phyloP scores from a whole-genome alignment of 768 basidiomycete species.

The Leccinum variicolor region DNA sequence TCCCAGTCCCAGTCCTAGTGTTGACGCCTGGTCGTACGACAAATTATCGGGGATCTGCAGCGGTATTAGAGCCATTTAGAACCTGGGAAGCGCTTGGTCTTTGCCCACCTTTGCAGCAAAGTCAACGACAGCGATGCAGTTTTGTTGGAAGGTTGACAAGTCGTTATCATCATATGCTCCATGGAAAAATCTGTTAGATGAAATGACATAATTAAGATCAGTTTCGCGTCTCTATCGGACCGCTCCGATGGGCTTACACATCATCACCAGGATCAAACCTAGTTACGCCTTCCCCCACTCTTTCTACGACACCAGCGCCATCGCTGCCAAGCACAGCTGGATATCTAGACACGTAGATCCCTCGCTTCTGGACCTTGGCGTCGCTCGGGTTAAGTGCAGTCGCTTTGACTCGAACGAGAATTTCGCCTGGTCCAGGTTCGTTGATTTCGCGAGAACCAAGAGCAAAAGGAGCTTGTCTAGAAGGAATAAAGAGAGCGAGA shows the following conservation, averaged over 20 bases:
- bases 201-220: slow-evolving; percentile 23
- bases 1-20: slow-evolving; percentile 47
- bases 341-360: slow-evolving; percentile 36
- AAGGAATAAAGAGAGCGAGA: slow-evolving; percentile 29
- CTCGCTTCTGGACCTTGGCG: slow-evolving; percentile 46
- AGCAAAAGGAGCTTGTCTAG: slow-evolving; percentile 34
- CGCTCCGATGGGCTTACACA: slow-evolving; percentile 38
- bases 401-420: slow-evolving; percentile 46
- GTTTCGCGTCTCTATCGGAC: slow-evolving; percentile 8
- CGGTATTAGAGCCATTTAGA: slow-evolving; percentile 8
- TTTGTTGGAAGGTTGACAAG: slow-evolving; percentile 43
- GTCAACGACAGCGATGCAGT: slow-evolving; percentile 38
- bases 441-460: slow-evolving; percentile 35
- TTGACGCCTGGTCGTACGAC: slow-evolving; percentile 46
- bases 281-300: slow-evolving; percentile 49
- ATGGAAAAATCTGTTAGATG: slow-evolving; percentile 36
- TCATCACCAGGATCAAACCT: slow-evolving; percentile 49
- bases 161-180: slow-evolving; percentile 38
- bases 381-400: slow-evolving; percentile 53
- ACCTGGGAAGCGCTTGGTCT: neutral
- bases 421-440: slow-evolving; percentile 43
- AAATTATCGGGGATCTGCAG: slow-evolving; percentile 44
- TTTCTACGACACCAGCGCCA: slow-evolving; percentile 48
- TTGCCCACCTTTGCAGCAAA: slow-evolving; percentile 38
- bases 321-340: slow-evolving; percentile 50